Evolutionary conservation across 495 filamentous ascomycete species (phyloP), one percentile per base, ranked within the genome.

Genomic region (Annulohypoxylon stygium): DNA sequence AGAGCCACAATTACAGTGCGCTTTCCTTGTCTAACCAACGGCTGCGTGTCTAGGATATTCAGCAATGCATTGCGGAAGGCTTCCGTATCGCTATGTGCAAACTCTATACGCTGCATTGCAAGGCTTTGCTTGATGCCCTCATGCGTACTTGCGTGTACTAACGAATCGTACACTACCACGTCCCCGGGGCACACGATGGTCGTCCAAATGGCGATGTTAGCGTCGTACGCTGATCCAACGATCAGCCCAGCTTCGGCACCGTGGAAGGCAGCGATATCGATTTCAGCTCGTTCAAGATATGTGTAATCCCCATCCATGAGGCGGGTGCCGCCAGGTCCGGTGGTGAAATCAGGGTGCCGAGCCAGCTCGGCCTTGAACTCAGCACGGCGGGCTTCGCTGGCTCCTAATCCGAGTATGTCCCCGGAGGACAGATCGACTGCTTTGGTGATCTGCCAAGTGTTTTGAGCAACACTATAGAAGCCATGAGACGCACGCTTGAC

Each of bases 91-190:
- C 90, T 91, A 70, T 92, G 90, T 0, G 34, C 8, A 67, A 92
- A 91, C 14, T 77, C 54, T 4, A 83, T 48, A n/a, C 78, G 75
- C 10, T 70, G 72, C 1, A 69, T 76, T 0, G 89, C 88, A 0
- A 86, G 76, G n/a, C 83, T 87, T 2, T 84, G 67, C 8, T 82
- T 71, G 85, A 92, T 89, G 0, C 90, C 90, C 25, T 91, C 89
- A 59, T 88, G 88, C 0, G 83, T 81, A 73, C 88, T 91, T 0
- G 90, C 90, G 65, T 92, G 90, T 10, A 91, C 85, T 25, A 87
- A 77, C 70, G 87, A 86, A 72, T 92, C 90, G 67, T 88, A 86
- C 5, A 91, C 48, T 43, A 92, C 84, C 12, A 86, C 75, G 78
- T 92, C 90, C 0, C 88, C 88, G 0, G 85, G 83, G 41, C 87